Conservation (phyloP, 2,329 filamentous ascomycete species). For the Trichophaea hybrida region DNA sequence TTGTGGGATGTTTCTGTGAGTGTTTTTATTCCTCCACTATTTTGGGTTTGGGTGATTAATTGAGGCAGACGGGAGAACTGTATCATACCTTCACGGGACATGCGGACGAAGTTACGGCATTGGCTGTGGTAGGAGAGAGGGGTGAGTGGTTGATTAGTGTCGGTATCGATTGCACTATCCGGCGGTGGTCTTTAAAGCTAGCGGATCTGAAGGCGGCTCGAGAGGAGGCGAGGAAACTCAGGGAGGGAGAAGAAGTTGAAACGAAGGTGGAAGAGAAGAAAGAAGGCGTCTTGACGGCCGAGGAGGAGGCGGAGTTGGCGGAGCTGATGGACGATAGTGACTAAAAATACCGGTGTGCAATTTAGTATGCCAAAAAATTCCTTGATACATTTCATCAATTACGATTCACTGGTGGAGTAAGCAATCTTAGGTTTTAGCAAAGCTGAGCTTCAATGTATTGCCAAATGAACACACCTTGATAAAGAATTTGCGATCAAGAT, state of each 20-base stretch:
- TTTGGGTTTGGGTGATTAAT: constrained; percentile 12
- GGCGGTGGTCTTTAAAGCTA: constrained; percentile 63
- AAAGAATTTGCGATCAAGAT: no score
- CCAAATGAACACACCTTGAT: no score
- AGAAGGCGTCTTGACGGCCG: constrained; percentile 53
- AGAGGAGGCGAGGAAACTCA: constrained; percentile 31
- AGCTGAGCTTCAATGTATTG: no score
- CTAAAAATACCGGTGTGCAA: neutral
- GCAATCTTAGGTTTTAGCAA: no score
- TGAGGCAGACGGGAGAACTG: constrained; percentile 50
- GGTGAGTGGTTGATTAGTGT: constrained; percentile 54
- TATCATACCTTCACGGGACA: constrained; percentile 67
- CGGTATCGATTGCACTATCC: constrained; percentile 76
- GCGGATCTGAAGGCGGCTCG: constrained; percentile 42
- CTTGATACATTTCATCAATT: neutral
- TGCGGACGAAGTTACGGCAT: constrained; percentile 79
- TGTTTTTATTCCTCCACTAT: constrained; percentile 7
- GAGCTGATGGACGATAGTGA: constrained; percentile 74
- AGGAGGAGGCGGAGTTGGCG: constrained; percentile 85
- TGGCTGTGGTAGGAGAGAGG: constrained; percentile 47
- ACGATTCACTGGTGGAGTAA: neutral
- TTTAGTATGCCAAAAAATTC: neutral
- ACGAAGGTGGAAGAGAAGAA: constrained; percentile 36
- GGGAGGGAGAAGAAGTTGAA: constrained; percentile 38
- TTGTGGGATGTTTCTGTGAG: constrained; percentile 59